Base-by-base conservation (phyloP, 2,329 filamentous ascomycete genomes). In the Penicillium sp. region DNA sequence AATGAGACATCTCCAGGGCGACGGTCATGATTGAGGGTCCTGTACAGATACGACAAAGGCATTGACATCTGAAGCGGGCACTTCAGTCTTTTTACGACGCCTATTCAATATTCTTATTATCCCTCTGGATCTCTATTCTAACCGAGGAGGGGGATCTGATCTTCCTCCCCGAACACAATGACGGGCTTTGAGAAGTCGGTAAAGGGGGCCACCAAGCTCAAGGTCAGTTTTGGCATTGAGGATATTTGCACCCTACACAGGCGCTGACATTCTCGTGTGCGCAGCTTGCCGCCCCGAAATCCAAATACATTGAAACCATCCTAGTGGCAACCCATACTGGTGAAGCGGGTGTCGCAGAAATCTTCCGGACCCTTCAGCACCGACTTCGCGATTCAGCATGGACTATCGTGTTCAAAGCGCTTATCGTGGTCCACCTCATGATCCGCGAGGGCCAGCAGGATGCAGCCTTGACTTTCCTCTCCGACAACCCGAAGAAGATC, bases 231-330 rank as follows among this genome's bases (percentile, higher is more conserved):
- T 18, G 25, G 15, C 24, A 9, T 8, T 6, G 60, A 29, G 38
- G 38, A 44, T 6, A 8, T 18, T 27, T 3, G n/a, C 18, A 23
- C 24, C 10, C 12, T 4, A 5, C 10, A 28, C 47, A 44, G 6
- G 33, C 18, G 42, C 45, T 61, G 25, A 60, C 35, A 61, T 50
- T 63, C 52, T 47, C 39, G 43, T 50, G 27, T 38, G 25, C 33
- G 56, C 66, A 95, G 89, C 87, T 91, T 73, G 93, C 93, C 60
- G 89, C 93, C 55, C 93, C 93, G 44, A 98, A 98, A 77, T 93
- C 92, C 49, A 98, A 98, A 75, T 98, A 97, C 76, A 95, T 98
- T 76, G 93, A 98, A 72, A 90, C 96, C 69, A 96, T 98, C 67
- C 81, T 98, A 49, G 81, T 96, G 59, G 92, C 93, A 56, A 98